Base-by-base conservation (phyloP, 768 basidiomycete species). In the Amanita phalloides region DNA sequence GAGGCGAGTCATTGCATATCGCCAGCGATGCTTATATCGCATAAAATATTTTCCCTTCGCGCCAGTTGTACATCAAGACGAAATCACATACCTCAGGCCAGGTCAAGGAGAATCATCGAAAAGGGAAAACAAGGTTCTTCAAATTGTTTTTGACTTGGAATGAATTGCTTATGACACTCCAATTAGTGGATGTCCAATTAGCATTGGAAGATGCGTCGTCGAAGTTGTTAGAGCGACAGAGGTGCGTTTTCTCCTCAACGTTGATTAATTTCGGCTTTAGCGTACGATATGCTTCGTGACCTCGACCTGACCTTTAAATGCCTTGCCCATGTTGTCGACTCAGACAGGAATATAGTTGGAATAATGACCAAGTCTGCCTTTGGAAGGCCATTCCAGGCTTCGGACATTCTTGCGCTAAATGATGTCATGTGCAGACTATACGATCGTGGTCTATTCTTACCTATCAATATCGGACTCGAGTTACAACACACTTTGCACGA, bases 251-350 rank as follows among this genome's bases (percentile, higher is more conserved):
- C 9, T n/a, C 26, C 33, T 28, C 9, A 7, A 30, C 25, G 30
- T 26, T 32, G 7, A 9, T 26, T 13, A 33, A 9, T n/a, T 20
- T 9, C 14, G 14, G 53, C 33, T 11, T 33, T 33, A 51, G 66
- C 62, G 1, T 59, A 66, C 43, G 59, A 61, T 9, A 51, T 55
- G 6, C 49, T 69, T 14, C 55, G 62, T 37, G 66, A 64, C 9
- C 55, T 68, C 9, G 69, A 70, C 55, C 54, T 73, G 8, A 68
- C 65, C 0, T 71, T 62, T 42, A 62, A 67, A 35, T 61, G 68
- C 32, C 60, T 65, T 42, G 70, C 66, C 1, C 68, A 70, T 48
- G 54, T 70, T 6, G 55, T 70, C 6, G 58, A 61, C n/a, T 53
- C 56, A 38, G 61, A 68, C 17, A 66, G 62, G 1, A 51, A 60